Evolutionary conservation across 2,329 filamentous ascomycete species (phyloP).

Genomic region (Colletotrichum sp.): DNA sequence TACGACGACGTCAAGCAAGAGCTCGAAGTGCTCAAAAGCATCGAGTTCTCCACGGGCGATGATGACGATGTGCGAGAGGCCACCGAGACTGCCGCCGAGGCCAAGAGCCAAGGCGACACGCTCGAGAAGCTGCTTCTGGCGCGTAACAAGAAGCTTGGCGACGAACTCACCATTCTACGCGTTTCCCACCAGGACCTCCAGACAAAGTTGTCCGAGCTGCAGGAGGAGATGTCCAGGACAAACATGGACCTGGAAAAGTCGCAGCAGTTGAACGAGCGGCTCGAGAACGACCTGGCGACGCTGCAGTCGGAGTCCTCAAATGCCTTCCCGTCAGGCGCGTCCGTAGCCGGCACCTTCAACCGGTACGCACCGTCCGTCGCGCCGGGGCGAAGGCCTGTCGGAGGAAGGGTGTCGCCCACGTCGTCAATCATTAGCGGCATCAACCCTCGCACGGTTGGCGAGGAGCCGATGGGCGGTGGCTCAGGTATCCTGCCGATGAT

Average conservation of each 20-base stretch:
- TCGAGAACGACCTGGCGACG: slow-evolving; percentile 89
- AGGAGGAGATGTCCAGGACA: slow-evolving; percentile 82
- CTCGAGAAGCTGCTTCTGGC: slow-evolving; percentile 90
- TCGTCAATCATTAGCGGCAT: slow-evolving; percentile 99
- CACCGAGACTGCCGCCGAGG: slow-evolving; percentile 51
- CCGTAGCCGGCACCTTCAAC: slow-evolving; percentile 91
- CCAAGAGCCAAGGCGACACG: slow-evolving; percentile 74
- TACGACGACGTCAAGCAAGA: slow-evolving; percentile 98
- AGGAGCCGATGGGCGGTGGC: slow-evolving; percentile 73
- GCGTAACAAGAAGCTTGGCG: slow-evolving; percentile 94
- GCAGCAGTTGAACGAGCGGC: slow-evolving; percentile 81
- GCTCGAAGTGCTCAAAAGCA: slow-evolving; percentile 94
- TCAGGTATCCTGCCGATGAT: slow-evolving; percentile 97
- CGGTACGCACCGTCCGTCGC: slow-evolving; percentile 71
- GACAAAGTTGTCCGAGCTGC: slow-evolving; percentile 76
- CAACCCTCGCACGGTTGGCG: slow-evolving; percentile 66
- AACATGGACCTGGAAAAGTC: slow-evolving; percentile 88
- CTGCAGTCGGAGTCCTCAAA: slow-evolving; percentile 87
- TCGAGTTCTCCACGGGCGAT: slow-evolving; percentile 92
- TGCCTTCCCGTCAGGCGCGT: slow-evolving; percentile 86
- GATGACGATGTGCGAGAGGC: slow-evolving; percentile 63
- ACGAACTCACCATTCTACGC: slow-evolving; percentile 89
- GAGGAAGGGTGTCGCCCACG: slow-evolving; percentile 79
- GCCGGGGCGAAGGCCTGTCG: slow-evolving; percentile 69
- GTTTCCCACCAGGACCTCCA: slow-evolving; percentile 95